These are phyloP conservation scores for Trametopsis cervina DNA, from an alignment of 768 basidiomycete species.

Conservation along the genomic window DNA sequence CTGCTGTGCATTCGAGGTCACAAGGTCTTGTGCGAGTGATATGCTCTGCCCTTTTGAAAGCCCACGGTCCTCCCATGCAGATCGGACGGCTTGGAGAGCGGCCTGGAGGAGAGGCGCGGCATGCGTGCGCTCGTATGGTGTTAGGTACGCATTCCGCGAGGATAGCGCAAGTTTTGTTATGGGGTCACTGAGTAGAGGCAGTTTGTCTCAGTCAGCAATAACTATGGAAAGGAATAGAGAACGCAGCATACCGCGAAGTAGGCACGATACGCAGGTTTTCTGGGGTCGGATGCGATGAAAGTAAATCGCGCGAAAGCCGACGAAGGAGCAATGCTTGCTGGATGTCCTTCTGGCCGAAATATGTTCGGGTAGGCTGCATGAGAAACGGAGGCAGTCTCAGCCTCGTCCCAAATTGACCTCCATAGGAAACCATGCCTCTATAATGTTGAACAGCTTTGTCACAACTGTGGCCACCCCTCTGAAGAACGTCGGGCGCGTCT, in stretches of 20 bases:
- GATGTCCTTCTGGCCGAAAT: constrained; percentile 98
- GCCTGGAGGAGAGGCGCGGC: constrained; percentile 61
- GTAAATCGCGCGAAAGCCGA: constrained; percentile 69
- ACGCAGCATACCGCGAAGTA: constrained; percentile 49
- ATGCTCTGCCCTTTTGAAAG: constrained; percentile 45
- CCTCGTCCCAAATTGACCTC: not conserved
- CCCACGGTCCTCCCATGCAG: constrained; percentile 43
- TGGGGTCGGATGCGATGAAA: constrained; percentile 69
- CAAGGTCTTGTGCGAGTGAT: constrained; percentile 33
- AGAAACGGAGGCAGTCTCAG: constrained; percentile 4
- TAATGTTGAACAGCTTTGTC: constrained; percentile 88
- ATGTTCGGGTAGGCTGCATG: constrained; percentile 76
- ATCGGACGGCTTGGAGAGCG: constrained; percentile 55
- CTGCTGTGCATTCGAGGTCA: constrained; percentile 26
- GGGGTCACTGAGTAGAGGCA: constrained; percentile 35
- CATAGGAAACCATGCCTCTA: constrained; percentile 55
- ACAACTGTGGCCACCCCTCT: constrained; percentile 93
- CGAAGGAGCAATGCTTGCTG: constrained; percentile 89
- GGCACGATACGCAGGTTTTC: constrained; percentile 80
- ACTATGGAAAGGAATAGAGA: not conserved
- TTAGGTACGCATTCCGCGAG: constrained; percentile 84
- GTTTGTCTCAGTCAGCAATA: not conserved
- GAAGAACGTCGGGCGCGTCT: constrained; percentile 84
- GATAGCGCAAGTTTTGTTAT: constrained; percentile 74
- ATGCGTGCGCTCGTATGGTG: constrained; percentile 48